Base-by-base conservation (phyloP, 345 rosid species). In the Eucalyptus regnans region DNA sequence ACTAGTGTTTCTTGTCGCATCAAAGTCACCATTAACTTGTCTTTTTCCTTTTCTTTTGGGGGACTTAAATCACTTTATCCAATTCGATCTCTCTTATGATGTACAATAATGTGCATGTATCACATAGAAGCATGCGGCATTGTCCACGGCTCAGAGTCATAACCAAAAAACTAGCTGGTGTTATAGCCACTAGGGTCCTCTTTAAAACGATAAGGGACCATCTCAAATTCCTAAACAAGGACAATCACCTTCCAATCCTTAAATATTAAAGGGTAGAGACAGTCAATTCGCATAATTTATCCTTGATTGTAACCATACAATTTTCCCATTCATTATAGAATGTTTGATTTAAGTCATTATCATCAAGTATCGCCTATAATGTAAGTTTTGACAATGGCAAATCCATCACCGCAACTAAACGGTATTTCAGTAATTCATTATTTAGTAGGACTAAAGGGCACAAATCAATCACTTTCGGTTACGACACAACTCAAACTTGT, bases 251-350 rank as follows among this genome's bases (percentile, higher is more conserved):
- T 60, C 12, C 13, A 27, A 13, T 60, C 7, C 66, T 27, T 37
- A 37, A 37, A 37, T 37, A 33, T 33, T 33, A 33, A 33, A 33
- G 37, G 37, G 37, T 33, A 33, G 37, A 33, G 37, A 33, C 37
- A 33, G 37, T 33, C 37, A 33, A 33, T 33, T 33, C 8, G 4
- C 27, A 60, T 27, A 0, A 4, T 27, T 60, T 25, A 27, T 60
- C 66, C 66, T 1, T 25, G 1, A 25, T 11, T 0, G 3, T 58
- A 20, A 58, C n/a, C 3, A 0, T 12, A 60, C 4, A 60, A 27
- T 60, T 60, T 58, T 25, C 13, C 14, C 7, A 3, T 60, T 60
- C 7, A 25, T 60, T 25, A 25, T 6, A 5, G 0, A 25, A 60
- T 60, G 31, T 60, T 60, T 13, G 4, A 25, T 25, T 60, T 60